Evolutionary conservation across 768 basidiomycete genomes (phyloP), one percentile per base, ranked within the genome.

Genomic region (Termitomyces sp.): DNA sequence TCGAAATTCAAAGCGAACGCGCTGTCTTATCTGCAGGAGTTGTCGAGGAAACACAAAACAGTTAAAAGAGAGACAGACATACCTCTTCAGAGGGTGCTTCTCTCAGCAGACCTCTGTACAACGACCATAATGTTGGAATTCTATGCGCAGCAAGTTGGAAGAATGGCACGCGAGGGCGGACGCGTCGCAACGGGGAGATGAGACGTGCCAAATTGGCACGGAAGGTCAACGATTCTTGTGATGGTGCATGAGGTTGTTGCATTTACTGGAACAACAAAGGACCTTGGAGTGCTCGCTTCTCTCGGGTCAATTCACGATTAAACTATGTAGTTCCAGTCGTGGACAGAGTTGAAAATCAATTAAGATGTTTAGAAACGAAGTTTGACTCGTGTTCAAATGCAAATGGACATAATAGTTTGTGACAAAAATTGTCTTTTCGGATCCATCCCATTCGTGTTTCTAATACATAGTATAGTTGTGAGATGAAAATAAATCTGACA

Each of bases 61-160:
- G n/a, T 51, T 42, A 42, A 49, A 3, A n/a, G 33, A 27, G n/a
- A 18, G 30, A 1, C 44, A 40, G 1, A 68, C 82, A 55, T 63
- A 90, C 88, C 66, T 82, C 75, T 27, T 81, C 77, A 14, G 77
- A 77, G 0, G 83, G 81, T 6, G 88, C 78, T 40, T 78, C 65
- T 30, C 78, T 73, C 48, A 91, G 70, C 14, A 95, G 76, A 4
- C 84, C 83, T 22, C 91, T 80, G 69, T 94, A 95, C 5, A 95
- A 73, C 0, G 77, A 70, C 88, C 90, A 91, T 64, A 89, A 69
- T 0, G 91, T 93, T 3, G 93, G 92, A 27, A 86, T 71, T 22
- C 87, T 82, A 68, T 95, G 93, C 0, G 86, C 86, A 0, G 79
- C 75, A 27, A 93, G 84, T 49, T 81, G 68, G 65, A 79, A 92